Percentiles rank a stretch among this genome's conserved stretches.
phyloP scores from a whole-genome alignment of 2,329 filamentous ascomycete genomes.

The Meredithiella fracta region DNA sequence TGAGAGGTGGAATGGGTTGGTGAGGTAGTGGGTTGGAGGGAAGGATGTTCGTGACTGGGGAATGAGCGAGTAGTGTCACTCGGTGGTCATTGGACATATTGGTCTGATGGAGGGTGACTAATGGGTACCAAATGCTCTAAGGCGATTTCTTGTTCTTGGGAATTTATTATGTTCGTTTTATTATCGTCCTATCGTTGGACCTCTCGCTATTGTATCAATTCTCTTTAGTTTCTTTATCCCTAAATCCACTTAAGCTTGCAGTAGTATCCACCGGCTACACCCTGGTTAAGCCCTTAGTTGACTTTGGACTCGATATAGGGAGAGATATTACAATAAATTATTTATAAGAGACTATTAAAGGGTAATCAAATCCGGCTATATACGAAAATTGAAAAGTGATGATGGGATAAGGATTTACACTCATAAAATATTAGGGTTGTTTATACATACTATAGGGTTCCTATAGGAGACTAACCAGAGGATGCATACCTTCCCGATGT shows the following conservation, averaged over 20 bases:
- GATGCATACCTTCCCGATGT: too few relatives aligned
- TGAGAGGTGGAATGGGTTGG: too few relatives aligned
- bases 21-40: too few relatives aligned
- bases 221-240: background rate
- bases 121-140: too few relatives aligned
- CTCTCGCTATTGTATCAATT: background rate
- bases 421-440: too few relatives aligned
- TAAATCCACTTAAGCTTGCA: background rate
- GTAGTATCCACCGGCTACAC: background rate
- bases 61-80: background rate
- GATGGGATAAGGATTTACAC: too few relatives aligned
- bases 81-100: background rate
- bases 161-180: background rate
- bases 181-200: background rate
- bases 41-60: background rate
- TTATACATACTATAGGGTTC: too few relatives aligned
- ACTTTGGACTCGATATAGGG: background rate
- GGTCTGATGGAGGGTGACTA: too few relatives aligned
- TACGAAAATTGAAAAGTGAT: background rate
- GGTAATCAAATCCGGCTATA: background rate
- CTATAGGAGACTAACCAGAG: too few relatives aligned
- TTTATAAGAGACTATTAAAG: background rate
- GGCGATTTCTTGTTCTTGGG: background rate
- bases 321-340: background rate
- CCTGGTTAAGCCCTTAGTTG: background rate